Evolutionary conservation across 108 stramenopile genomes (phyloP).

Genomic region (Schizochytrium sp.): DNA sequence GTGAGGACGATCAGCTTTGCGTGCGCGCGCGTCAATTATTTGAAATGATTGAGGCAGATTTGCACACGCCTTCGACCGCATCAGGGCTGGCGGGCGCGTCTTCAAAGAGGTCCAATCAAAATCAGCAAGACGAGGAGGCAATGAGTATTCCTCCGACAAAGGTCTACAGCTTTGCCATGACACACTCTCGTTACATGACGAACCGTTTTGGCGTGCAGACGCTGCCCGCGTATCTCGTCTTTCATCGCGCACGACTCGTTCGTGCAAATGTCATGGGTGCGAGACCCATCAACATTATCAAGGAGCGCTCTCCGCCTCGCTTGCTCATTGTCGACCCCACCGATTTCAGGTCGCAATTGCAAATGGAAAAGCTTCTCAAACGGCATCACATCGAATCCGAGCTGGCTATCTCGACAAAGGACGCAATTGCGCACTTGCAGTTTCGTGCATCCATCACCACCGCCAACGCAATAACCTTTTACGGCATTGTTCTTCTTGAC

Average conservation of each 20-base stretch:
- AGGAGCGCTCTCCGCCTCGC: not conserved
- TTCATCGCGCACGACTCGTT: not conserved
- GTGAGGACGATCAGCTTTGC: not conserved
- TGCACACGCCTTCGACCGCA: too few species aligned
- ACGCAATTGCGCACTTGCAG: not conserved
- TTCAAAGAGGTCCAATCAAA: not conserved
- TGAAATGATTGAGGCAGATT: not conserved
- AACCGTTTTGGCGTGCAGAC: not conserved
- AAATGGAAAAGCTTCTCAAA: conserved; percentile 10
- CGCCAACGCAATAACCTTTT: not conserved
- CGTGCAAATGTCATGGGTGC: not conserved
- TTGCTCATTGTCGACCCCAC: not conserved
- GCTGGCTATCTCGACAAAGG: not conserved
- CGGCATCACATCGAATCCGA: not conserved
- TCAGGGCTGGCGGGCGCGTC: too few species aligned
- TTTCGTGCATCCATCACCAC: not conserved
- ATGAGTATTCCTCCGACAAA: not conserved
- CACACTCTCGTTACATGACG: not conserved
- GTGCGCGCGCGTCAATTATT: not conserved
- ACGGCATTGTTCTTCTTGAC: not conserved
- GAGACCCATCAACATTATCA: not conserved
- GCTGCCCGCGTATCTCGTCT: not conserved
- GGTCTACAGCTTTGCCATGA: not conserved
- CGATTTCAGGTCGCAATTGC: not conserved
- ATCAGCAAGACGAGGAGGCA: not conserved